Evolutionary conservation across 768 basidiomycete genomes (phyloP).

Genomic region (Leccinum obscurum): DNA sequence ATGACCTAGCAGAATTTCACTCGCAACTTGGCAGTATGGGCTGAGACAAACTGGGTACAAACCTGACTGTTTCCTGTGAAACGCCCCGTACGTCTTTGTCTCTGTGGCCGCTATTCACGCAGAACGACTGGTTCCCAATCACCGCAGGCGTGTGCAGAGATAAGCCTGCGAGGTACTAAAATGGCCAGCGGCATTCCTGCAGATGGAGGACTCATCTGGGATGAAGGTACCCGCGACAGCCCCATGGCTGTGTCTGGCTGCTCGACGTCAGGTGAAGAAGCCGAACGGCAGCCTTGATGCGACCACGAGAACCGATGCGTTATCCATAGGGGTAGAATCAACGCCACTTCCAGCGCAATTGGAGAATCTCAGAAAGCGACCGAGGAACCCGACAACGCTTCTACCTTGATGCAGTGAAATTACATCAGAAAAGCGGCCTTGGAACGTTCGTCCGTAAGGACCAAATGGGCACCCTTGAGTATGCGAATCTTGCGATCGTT

Average conservation of each 20-base stretch:
- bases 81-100: background rate
- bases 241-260: constrained; percentile 8
- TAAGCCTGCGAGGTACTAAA: background rate
- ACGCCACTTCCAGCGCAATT: constrained; percentile 18
- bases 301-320: constrained; percentile 4
- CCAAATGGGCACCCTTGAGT: constrained; percentile 48
- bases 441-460: constrained; percentile 48
- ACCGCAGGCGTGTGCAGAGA: constrained; percentile 7
- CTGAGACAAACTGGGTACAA: constrained; percentile 6
- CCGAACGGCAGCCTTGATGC: constrained; percentile 7
- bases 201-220: constrained; percentile 4
- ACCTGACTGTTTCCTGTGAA: constrained; percentile 10
- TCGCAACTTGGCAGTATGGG: constrained; percentile 11
- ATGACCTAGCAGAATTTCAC: constrained; percentile 1
- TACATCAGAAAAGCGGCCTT: constrained; percentile 44
- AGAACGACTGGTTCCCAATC: constrained; percentile 15
- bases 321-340: constrained; percentile 19
- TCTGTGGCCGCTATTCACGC: constrained; percentile 7
- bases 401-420: constrained; percentile 18
- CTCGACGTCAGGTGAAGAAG: constrained; percentile 17
- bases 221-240: constrained; percentile 11
- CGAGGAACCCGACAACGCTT: constrained; percentile 14
- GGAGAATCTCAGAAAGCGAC: constrained; percentile 22
- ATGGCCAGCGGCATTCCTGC: constrained; percentile 7
- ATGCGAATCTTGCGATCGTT: constrained; percentile 42